phyloP scores from a whole-genome alignment of 805 yeast genomes.

The Saturnispora halmiae region DNA sequence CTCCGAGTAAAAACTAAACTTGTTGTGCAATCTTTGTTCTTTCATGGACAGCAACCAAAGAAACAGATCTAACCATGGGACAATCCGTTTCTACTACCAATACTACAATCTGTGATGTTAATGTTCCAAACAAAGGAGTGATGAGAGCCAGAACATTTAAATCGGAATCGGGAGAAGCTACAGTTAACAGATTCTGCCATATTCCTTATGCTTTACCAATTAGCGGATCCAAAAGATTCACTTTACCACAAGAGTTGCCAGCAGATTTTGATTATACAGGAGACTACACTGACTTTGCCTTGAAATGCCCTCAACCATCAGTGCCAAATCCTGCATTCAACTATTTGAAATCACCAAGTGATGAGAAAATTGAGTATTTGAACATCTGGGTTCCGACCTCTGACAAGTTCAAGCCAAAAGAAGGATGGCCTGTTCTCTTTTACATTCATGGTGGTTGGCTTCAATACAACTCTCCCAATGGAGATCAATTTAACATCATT shows the following conservation, averaged over 20 bases:
- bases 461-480: conserved; percentile 28
- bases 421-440: conserved; percentile 35
- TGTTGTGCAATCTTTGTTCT: too few species aligned
- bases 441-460: conserved; percentile 39
- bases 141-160: conserved; percentile 23
- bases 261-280: conserved; percentile 31
- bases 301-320: conserved; percentile 33
- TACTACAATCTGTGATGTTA: conserved; percentile 15
- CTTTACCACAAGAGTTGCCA: conserved; percentile 25
- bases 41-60: too few species aligned
- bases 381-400: conserved; percentile 34
- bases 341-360: conserved; percentile 22
- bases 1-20: too few species aligned
- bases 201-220: conserved; percentile 31
- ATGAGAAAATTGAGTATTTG: conserved; percentile 29
- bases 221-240: conserved; percentile 27
- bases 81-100: conserved; percentile 20
- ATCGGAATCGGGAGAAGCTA: conserved; percentile 15
- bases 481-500: conserved; percentile 19
- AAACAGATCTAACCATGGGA: conserved; percentile 16
- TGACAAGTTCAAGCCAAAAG: conserved; percentile 25
- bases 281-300: conserved; percentile 29
- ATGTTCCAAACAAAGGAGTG: conserved; percentile 22
- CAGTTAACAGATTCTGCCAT: conserved; percentile 24
- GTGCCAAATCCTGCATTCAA: conserved; percentile 23